Base-by-base conservation (phyloP, 78 protist species). In the Isochrysis galbana region DNA sequence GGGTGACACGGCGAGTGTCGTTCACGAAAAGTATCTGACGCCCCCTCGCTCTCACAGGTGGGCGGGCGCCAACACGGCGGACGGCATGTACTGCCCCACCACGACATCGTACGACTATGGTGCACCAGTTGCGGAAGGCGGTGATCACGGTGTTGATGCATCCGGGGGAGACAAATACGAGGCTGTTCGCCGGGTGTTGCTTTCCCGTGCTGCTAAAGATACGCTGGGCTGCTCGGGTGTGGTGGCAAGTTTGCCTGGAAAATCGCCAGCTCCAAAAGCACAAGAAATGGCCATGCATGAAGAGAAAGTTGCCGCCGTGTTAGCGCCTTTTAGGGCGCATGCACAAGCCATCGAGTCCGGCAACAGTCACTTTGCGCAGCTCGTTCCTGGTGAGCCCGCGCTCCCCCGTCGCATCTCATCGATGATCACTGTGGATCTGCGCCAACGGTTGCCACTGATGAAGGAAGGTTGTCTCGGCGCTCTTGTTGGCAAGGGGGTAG, bases 81-180 rank as follows among this genome's bases (percentile, higher is more conserved):
- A 90, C n/a, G 93, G 86, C 19, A 4, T 14, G 25, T 94, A 72
- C 90, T 87, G 90, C 38, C 89, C 94, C 32, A 90, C 90, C 61
- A 93, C 87, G 44, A 93, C 94, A 25, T 91, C 95, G 0, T 96
- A 96, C 42, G 96, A 96, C 91, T 96, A 96, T 82, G 95, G 92
- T 74, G 82, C 96, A 11, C 97, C 97, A 21, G 29, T 96, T 1
- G 10, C 61, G 14, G 97, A 96, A 48, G 80, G 83, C 17, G 97
- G 96, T 29, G 93, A 89, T 10, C 92, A 90, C 72, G 46, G 46
- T 1, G 1, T 34, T 51, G 92, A 69, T 42, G 2, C 41, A 22
- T 46, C 4, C 48, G 38, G 51, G 17, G n/a, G n/a, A 3, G 87
- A 80, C 87, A 39, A 42, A 34, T 80, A 22, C 87, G 44, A 1